Evolutionary conservation across 2,329 filamentous ascomycete species (phyloP).

Genomic region (Hypoxylon sp.): DNA sequence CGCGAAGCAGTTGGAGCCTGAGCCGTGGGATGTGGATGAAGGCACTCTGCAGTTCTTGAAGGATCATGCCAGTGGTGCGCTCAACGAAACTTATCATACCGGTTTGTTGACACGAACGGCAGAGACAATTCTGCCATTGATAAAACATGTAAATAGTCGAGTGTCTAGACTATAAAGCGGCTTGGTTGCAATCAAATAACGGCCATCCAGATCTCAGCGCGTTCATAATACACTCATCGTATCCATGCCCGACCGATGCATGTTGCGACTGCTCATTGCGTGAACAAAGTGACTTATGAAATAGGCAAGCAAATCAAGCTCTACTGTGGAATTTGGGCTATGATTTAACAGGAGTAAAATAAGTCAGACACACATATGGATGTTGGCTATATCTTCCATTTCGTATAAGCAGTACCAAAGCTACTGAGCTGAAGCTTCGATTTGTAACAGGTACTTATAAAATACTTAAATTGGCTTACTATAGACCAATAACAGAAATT

Average conservation of each 20-base stretch:
- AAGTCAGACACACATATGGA: too few species aligned
- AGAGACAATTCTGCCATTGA: constrained; percentile 38
- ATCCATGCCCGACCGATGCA: too few species aligned
- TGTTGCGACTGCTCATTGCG: neutral
- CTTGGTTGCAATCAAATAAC: too few species aligned
- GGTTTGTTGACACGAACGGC: constrained; percentile 31
- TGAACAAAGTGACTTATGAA: neutral
- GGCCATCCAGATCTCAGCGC: neutral
- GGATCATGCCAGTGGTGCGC: constrained; percentile 40
- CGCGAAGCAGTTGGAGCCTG: constrained; percentile 33
- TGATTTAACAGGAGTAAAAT: too few species aligned
- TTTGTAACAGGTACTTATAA: too few species aligned
- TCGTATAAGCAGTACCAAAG: too few species aligned
- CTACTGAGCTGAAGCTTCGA: too few species aligned
- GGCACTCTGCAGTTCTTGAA: constrained; percentile 42
- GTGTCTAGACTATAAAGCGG: neutral
- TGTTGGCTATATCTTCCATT: too few species aligned
- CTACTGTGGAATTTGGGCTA: too few species aligned
- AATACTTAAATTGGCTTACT: too few species aligned
- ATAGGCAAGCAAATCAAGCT: too few species aligned
- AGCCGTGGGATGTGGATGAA: constrained; percentile 35
- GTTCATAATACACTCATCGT: neutral
- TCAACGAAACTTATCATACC: constrained; percentile 40
- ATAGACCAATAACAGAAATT: neutral
- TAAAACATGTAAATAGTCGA: constrained; percentile 6